Evolutionary conservation across 2,329 filamentous ascomycete species (phyloP).

Genomic region (Fusarium sp.): DNA sequence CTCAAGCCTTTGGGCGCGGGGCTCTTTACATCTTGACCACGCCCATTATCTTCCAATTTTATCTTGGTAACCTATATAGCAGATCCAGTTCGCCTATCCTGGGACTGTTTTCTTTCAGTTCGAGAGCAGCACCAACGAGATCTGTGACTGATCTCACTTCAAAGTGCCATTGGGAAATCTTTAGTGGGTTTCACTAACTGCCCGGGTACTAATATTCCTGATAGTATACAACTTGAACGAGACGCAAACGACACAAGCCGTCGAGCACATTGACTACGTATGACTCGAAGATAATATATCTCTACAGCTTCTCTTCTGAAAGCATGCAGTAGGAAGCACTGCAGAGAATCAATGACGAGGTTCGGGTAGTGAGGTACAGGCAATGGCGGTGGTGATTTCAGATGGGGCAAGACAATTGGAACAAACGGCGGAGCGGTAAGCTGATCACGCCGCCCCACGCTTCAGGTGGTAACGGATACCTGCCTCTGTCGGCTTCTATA

Average conservation of each 20-base stretch:
- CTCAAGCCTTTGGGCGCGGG: background rate
- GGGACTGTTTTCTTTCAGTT: background rate
- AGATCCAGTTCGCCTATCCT: background rate
- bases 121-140: background rate
- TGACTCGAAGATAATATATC: background rate
- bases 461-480: constrained; percentile 26
- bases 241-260: background rate
- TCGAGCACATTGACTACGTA: background rate
- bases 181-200: background rate
- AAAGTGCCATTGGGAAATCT: background rate
- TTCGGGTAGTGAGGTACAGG: background rate
- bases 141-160: background rate
- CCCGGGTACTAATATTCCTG: background rate
- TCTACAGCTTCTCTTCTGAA: background rate
- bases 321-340: background rate
- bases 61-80: background rate
- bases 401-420: background rate
- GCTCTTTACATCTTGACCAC: background rate
- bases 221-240: background rate
- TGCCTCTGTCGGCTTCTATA: constrained; percentile 17
- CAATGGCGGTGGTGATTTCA: background rate
- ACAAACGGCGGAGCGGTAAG: background rate
- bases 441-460: background rate
- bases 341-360: background rate
- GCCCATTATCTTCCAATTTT: background rate